A percentile compares a stretch with the other conserved stretches of the same genome.
These are phyloP conservation scores for Leccinum ochraceum DNA, from an alignment of 768 basidiomycete species.

Conservation along the genomic window DNA sequence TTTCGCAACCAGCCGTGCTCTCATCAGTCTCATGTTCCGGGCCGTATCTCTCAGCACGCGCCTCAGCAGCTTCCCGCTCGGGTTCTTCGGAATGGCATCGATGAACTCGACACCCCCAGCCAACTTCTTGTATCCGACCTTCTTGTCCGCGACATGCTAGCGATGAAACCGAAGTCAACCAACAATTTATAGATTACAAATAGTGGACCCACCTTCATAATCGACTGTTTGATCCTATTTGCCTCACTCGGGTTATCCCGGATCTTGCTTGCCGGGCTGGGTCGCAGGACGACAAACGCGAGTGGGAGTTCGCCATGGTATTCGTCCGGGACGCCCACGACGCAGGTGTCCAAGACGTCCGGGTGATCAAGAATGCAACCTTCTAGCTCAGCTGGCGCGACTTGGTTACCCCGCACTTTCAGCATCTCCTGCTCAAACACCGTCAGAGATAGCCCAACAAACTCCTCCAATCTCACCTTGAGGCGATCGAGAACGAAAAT, in stretches of 20 bases:
- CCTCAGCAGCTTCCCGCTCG: slow-evolving; percentile 66
- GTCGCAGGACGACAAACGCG: slow-evolving; percentile 62
- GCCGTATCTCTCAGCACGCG: slow-evolving; percentile 56
- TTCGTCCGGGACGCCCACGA: slow-evolving; percentile 69
- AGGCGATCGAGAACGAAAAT: slow-evolving; percentile 72
- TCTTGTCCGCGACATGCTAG: slow-evolving; percentile 60
- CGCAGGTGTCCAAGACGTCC: slow-evolving; percentile 61
- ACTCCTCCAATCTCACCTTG: slow-evolving; percentile 46
- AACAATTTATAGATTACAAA: neutral
- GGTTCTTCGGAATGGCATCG: slow-evolving; percentile 65
- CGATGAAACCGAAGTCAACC: neutral
- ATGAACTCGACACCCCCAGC: slow-evolving; percentile 64
- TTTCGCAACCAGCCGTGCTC: slow-evolving; percentile 21
- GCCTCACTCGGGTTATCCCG: slow-evolving; percentile 33
- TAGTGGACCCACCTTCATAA: slow-evolving; percentile 51
- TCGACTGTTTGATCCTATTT: slow-evolving; percentile 37
- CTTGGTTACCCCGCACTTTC: slow-evolving; percentile 60
- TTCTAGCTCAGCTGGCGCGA: slow-evolving; percentile 68
- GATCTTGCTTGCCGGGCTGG: slow-evolving; percentile 39
- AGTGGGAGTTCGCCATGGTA: slow-evolving; percentile 75
- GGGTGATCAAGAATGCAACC: slow-evolving; percentile 62
- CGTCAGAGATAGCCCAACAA: neutral
- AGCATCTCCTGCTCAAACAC: slow-evolving; percentile 56
- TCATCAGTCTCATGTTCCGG: slow-evolving; percentile 19
- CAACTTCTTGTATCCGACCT: slow-evolving; percentile 60